A percentile compares a stretch with the other conserved stretches of the same genome.
Conservation (phyloP, 768 basidiomycete genomes). For the Pleurotus salmoneostramineus region DNA sequence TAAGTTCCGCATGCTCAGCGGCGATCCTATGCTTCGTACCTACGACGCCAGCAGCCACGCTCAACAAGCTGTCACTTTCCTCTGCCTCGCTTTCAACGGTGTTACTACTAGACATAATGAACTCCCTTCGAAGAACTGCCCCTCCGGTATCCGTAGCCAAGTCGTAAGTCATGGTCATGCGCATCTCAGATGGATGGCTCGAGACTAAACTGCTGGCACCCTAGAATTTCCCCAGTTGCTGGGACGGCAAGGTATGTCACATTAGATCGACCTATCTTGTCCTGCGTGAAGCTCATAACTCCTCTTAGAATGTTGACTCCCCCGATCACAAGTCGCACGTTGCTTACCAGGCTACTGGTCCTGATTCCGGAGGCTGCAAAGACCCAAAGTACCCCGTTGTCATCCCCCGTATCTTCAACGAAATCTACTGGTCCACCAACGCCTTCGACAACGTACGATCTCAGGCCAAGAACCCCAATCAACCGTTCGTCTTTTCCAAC, state of each 20-base stretch:
- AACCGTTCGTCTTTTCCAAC: constrained; percentile 52
- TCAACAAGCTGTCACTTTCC: constrained; percentile 43
- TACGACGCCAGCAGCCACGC: constrained; percentile 40
- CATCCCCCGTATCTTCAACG: constrained; percentile 39
- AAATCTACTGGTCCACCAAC: constrained; percentile 42
- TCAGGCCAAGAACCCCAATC: constrained; percentile 41
- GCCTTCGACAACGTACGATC: constrained; percentile 29
- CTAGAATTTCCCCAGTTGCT: constrained; percentile 52
- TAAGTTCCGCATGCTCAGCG: constrained; percentile 52
- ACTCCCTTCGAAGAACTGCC: constrained; percentile 34
- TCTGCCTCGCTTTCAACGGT: constrained; percentile 45
- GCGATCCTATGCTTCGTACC: constrained; percentile 40
- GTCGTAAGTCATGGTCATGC: constrained; percentile 27
- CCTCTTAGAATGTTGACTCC: constrained; percentile 32
- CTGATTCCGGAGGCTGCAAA: constrained; percentile 34
- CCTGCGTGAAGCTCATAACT: constrained; percentile 7
- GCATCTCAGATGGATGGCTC: not conserved
- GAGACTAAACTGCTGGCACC: constrained; percentile 12
- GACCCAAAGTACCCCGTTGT: constrained; percentile 32
- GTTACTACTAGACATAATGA: constrained; percentile 31
- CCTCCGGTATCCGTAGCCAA: constrained; percentile 46
- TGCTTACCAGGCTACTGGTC: constrained; percentile 33
- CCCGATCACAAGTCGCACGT: constrained; percentile 36
- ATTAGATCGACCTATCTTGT: constrained; percentile 12
- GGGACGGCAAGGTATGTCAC: constrained; percentile 45